A percentile compares a stretch with the other conserved stretches of the same genome.
Conservation (phyloP, 257 asterid species). For the Capsicum chinense region DNA sequence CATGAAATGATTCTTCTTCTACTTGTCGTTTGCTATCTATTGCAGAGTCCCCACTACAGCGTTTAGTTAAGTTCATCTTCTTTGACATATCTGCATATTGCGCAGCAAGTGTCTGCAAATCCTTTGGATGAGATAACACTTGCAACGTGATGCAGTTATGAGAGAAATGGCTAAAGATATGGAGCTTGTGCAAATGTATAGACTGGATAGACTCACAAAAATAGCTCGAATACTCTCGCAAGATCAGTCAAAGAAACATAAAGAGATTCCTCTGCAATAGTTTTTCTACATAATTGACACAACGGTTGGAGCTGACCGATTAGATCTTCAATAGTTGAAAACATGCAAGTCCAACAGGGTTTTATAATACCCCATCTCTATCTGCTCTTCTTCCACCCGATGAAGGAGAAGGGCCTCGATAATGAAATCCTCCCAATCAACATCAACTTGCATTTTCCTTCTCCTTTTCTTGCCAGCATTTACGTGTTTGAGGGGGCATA, state of each 20-base stretch:
- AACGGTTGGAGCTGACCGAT: not conserved
- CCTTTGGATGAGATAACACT: constrained; percentile 21
- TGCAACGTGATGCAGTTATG: no score
- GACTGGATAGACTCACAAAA: no score
- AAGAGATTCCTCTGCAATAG: no score
- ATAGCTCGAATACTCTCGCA: not conserved
- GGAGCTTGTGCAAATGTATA: not conserved
- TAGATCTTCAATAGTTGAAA: constrained; percentile 41
- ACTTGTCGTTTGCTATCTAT: constrained; percentile 50
- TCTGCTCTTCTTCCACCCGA: constrained; percentile 73
- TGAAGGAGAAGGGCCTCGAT: constrained; percentile 89
- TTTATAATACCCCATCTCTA: constrained; percentile 80
- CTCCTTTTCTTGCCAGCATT: constrained; percentile 49
- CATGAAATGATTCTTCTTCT: constrained; percentile 71
- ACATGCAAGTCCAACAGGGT: constrained; percentile 75
- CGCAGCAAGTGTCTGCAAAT: constrained; percentile 77
- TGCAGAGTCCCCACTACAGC: constrained; percentile 52
- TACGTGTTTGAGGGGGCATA: constrained; percentile 32
- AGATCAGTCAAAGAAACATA: not conserved
- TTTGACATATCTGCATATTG: constrained; percentile 68
- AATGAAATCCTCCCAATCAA: constrained; percentile 84
- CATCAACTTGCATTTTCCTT: constrained; percentile 48
- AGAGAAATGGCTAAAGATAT: not conserved
- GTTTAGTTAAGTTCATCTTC: constrained; percentile 71
- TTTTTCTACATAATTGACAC: not conserved